phyloP scores from a whole-genome alignment of 768 basidiomycete genomes.

The Russula virescens region DNA sequence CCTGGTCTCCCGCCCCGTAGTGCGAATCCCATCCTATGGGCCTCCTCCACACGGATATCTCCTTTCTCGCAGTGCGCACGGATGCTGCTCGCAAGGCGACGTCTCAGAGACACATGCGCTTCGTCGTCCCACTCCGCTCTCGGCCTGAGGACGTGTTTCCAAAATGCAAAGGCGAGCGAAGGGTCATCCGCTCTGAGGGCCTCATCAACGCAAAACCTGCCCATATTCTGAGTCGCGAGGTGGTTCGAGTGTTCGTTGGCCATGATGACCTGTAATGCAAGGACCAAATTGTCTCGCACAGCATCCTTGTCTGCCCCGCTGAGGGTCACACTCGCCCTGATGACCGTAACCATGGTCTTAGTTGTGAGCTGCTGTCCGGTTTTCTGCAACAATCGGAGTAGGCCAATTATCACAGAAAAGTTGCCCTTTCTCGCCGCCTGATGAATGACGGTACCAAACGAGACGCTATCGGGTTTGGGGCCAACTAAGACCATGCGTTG shows the following conservation, averaged over 20 bases:
- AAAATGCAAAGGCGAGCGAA: conserved; percentile 53
- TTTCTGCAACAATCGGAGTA: conserved; percentile 39
- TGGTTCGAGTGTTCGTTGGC: conserved; percentile 34
- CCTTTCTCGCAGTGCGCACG: conserved; percentile 28
- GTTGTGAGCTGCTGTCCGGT: conserved; percentile 37
- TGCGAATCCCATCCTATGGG: conserved; percentile 31
- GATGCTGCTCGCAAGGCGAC: conserved; percentile 36
- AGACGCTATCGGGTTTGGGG: conserved; percentile 46
- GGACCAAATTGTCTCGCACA: conserved; percentile 35
- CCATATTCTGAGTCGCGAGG: conserved; percentile 43
- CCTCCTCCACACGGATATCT: conserved; percentile 27
- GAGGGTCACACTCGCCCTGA: conserved; percentile 24
- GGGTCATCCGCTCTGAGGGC: conserved; percentile 48
- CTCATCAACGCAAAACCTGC: conserved; percentile 44
- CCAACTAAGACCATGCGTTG: conserved; percentile 45
- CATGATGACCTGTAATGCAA: conserved; percentile 40
- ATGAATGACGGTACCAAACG: conserved; percentile 59
- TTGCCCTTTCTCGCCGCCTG: conserved; percentile 46
- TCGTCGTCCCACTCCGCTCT: conserved; percentile 45
- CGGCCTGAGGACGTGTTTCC: conserved; percentile 43
- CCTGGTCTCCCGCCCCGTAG: conserved; percentile 27
- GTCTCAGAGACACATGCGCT: conserved; percentile 42
- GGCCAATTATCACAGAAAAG: conserved; percentile 36
- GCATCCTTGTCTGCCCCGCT: conserved; percentile 26
- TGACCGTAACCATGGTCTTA: conserved; percentile 38